These are phyloP conservation scores for Mycena floridula DNA, from an alignment of 768 basidiomycete species.

Conservation along the genomic window DNA sequence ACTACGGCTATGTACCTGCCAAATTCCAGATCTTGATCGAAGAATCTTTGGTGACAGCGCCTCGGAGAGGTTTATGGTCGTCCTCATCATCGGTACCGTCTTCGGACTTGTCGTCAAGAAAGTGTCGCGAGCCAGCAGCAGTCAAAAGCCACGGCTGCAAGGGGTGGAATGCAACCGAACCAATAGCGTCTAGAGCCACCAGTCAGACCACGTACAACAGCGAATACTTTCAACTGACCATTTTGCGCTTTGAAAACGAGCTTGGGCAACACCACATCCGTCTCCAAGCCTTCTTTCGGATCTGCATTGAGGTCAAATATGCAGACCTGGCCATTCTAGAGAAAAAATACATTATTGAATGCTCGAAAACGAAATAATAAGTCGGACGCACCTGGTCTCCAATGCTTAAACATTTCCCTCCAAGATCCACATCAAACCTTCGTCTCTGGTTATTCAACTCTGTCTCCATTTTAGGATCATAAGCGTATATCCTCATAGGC, in stretches of 20 bases:
- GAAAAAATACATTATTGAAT: background rate
- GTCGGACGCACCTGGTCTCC: slow-evolving; percentile 59
- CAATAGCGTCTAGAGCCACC: slow-evolving; percentile 55
- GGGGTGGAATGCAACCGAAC: slow-evolving; percentile 72
- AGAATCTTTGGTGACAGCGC: background rate
- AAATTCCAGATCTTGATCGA: background rate
- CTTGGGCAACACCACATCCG: slow-evolving; percentile 17
- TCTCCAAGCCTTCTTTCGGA: slow-evolving; percentile 3
- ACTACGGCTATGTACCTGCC: no score
- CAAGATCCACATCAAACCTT: slow-evolving; percentile 69
- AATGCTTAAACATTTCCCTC: slow-evolving; percentile 54
- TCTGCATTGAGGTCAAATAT: slow-evolving; percentile 46
- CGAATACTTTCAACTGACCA: slow-evolving; percentile 32
- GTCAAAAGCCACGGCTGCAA: slow-evolving; percentile 51
- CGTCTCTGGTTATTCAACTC: slow-evolving; percentile 71
- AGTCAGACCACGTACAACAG: background rate
- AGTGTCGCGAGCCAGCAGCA: slow-evolving; percentile 76
- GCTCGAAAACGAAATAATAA: slow-evolving; percentile 1
- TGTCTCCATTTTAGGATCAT: slow-evolving; percentile 6
- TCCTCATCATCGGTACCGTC: background rate
- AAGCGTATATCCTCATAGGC: slow-evolving; percentile 33
- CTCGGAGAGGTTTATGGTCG: background rate
- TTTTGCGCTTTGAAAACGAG: slow-evolving; percentile 47
- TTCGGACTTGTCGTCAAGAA: slow-evolving; percentile 17
- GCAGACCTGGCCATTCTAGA: slow-evolving; percentile 51